Base-by-base conservation (phyloP, 345 rosid genomes). In the Brassica carinata region DNA sequence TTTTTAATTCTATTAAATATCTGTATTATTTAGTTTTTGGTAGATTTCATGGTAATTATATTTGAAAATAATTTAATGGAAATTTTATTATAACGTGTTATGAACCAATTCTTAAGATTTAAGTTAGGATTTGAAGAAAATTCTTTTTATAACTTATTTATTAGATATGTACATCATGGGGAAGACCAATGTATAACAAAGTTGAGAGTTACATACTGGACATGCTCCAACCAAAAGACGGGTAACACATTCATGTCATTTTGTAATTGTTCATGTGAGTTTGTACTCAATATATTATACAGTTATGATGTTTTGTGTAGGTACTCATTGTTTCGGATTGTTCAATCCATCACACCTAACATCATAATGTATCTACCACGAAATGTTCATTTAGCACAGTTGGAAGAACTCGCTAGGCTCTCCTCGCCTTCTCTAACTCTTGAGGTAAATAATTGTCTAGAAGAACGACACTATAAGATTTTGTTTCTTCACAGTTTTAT, bases 171-270 rank as follows among this genome's bases (percentile, higher is more conserved):
- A 23, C 88, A 19, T 87, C 88, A 6, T 87, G 87, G 88, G 87
- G 90, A 65, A 86, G 88, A 62, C 88, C 90, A 15, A 80, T 82
- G 34, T 87, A 87, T 71, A 86, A 31, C 67, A 38, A 69, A 63
- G 48, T 77, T 33, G 79, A 79, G 82, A 81, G 69, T 59, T 87
- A 72, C 53, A 83, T 67, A 64, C 48, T 86, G 77, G 84, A 84
- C 78, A 72, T 87, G 82, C 83, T 87, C 13, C 76, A 72, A 82
- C 90, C 88, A 10, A 79, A 34, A 79, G 85, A 85, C 5, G 87
- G 88, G 58, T 51, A 23, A 23, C 26, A 51, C 58, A 51, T 51
- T n/a, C 18, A 51, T 14, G 18, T 51, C 7, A n/a, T 51, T 51
- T 51, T 51, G 88, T 87, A 83, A 51, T 18, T n/a, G 0, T 51